These are phyloP conservation scores for Gynandropsis gynandra DNA, from an alignment of 345 rosid genomes.

Conservation along the genomic window DNA sequence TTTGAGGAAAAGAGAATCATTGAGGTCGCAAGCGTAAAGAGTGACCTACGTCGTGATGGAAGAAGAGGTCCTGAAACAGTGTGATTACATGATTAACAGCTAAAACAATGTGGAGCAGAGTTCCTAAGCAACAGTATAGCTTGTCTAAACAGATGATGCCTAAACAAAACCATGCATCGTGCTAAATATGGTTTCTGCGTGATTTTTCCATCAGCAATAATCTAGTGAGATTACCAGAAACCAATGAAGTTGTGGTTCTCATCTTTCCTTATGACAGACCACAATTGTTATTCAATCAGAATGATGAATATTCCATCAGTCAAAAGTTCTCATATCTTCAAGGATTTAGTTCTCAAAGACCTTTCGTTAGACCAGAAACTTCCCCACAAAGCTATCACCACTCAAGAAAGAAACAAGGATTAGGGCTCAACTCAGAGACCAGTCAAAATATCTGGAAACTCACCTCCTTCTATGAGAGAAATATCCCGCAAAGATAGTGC, in stretches of 20 bases:
- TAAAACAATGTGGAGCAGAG: conserved; percentile 10
- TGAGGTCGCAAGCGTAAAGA: conserved; percentile 70
- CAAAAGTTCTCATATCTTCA: too few species aligned
- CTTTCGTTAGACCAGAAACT: too few species aligned
- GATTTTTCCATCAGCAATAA: conserved; percentile 3
- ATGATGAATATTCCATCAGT: not conserved
- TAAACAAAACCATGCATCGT: conserved; percentile 2
- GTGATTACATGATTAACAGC: not conserved
- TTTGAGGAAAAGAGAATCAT: conserved; percentile 87
- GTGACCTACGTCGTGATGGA: conserved; percentile 74
- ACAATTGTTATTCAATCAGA: not conserved
- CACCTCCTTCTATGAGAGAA: conserved; percentile 73
- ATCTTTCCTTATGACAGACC: not conserved
- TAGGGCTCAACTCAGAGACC: conserved; percentile 10
- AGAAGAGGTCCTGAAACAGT: conserved; percentile 64
- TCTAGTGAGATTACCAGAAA: conserved; percentile 10
- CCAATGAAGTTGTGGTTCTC: not conserved
- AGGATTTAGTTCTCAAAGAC: too few species aligned
- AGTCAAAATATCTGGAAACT: conserved; percentile 19
- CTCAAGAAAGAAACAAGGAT: conserved; percentile 9
- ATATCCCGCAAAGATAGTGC: conserved; percentile 81
- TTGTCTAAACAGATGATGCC: conserved; percentile 6
- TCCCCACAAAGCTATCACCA: not conserved
- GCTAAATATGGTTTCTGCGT: not conserved
- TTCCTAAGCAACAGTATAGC: not conserved